A percentile compares a stretch with the other conserved stretches of the same genome.
These are phyloP conservation scores for Tuber melanosporum DNA, from an alignment of 495 filamentous ascomycete species.

Conservation along the genomic window DNA sequence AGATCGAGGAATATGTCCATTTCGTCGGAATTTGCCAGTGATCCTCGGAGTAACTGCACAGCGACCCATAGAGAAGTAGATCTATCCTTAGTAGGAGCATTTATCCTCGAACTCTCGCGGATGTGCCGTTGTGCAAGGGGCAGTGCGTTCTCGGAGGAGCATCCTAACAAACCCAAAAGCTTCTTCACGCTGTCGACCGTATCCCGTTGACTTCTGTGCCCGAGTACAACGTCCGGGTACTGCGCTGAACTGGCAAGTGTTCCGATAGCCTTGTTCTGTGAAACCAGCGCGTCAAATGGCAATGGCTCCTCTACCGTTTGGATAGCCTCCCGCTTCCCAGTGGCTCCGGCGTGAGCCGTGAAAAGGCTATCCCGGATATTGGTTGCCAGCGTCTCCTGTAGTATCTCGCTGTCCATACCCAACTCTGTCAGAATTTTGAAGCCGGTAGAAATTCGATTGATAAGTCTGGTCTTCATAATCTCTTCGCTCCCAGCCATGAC, in stretches of 20 bases:
- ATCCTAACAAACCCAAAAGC: constrained; percentile 47
- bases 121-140: constrained; percentile 36
- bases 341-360: constrained; percentile 15
- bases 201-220: constrained; percentile 57
- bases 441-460: constrained; percentile 66
- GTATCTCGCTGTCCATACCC: constrained; percentile 60
- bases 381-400: constrained; percentile 62
- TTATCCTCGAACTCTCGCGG: constrained; percentile 26
- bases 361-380: constrained; percentile 57
- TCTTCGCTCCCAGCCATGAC: constrained; percentile 84
- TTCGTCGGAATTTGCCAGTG: constrained; percentile 47
- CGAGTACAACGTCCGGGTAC: constrained; percentile 60
- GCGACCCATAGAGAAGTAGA: constrained; percentile 72
- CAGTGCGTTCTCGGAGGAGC: constrained; percentile 36
- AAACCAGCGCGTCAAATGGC: constrained; percentile 18
- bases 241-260: constrained; percentile 13
- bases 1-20: constrained; percentile 62
- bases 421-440: constrained; percentile 61
- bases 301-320: constrained; percentile 1
- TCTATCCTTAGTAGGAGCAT: constrained; percentile 17
- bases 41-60: constrained; percentile 59
- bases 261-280: constrained; percentile 7
- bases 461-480: constrained; percentile 59
- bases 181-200: constrained; percentile 53
- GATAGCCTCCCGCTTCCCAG: constrained; percentile 25